phyloP scores from a whole-genome alignment of 345 rosid species.

The Jatropha curcas region DNA sequence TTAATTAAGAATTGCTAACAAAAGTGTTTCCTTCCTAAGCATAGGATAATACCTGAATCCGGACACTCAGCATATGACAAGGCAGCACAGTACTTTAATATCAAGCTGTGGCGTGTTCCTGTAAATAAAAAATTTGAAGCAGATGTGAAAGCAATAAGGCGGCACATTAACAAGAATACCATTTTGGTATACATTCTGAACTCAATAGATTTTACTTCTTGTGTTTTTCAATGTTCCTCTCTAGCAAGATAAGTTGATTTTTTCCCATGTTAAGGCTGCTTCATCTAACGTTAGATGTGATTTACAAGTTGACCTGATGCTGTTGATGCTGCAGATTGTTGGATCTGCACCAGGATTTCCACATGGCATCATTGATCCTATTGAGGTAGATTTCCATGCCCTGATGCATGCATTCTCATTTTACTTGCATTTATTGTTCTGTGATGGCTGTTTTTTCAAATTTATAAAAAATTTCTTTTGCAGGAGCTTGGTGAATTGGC shows the following conservation, averaged over 20 bases:
- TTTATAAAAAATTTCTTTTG: slow-evolving; percentile 25
- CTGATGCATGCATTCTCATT: slow-evolving; percentile 11
- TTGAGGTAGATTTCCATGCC: slow-evolving; percentile 55
- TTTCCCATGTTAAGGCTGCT: background rate
- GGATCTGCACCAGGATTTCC: slow-evolving; percentile 99
- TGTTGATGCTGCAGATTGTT: slow-evolving; percentile 64
- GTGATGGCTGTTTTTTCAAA: slow-evolving; percentile 8
- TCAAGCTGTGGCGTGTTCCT: slow-evolving; percentile 89
- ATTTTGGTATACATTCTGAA: slow-evolving; percentile 59
- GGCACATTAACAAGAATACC: slow-evolving; percentile 70
- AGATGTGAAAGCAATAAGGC: slow-evolving; percentile 70
- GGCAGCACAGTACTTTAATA: slow-evolving; percentile 92
- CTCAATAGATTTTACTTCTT: background rate
- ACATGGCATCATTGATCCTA: slow-evolving; percentile 96
- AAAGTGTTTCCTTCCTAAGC: slow-evolving; percentile 22
- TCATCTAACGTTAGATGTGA: background rate
- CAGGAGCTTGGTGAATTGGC: slow-evolving; percentile 95
- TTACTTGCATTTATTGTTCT: background rate
- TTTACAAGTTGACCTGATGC: slow-evolving; percentile 18
- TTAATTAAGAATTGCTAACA: slow-evolving; percentile 7
- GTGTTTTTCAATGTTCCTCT: background rate
- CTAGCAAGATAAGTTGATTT: background rate
- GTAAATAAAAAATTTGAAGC: slow-evolving; percentile 82
- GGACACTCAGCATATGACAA: slow-evolving; percentile 98
- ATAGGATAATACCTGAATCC: slow-evolving; percentile 92